A percentile compares a stretch with the other conserved stretches of the same genome.
These are phyloP conservation scores for Triticum urartu DNA, from an alignment of 176 grass and related monocot species.

Conservation along the genomic window DNA sequence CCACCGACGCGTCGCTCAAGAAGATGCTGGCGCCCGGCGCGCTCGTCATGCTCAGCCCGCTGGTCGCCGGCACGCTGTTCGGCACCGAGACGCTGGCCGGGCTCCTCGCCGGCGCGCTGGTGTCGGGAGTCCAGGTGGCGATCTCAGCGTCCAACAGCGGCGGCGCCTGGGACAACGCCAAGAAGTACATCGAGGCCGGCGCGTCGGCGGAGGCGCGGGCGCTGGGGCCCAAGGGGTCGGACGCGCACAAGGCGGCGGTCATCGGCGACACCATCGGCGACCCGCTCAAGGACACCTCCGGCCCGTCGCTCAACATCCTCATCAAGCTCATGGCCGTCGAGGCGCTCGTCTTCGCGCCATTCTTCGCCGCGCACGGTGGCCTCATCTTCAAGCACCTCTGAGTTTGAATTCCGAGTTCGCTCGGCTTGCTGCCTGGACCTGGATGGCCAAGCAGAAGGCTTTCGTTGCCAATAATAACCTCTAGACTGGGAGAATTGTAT, in stretches of 20 bases:
- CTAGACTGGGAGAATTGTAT: background rate
- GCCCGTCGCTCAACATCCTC: constrained; percentile 85
- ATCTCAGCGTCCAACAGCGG: constrained; percentile 93
- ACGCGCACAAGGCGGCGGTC: constrained; percentile 85
- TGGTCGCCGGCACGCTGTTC: constrained; percentile 67
- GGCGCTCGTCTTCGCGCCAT: constrained; percentile 84
- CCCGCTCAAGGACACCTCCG: constrained; percentile 92
- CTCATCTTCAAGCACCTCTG: constrained; percentile 50
- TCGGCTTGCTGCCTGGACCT: background rate
- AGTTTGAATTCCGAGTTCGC: background rate
- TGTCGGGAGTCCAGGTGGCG: constrained; percentile 89
- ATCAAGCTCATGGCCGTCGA: constrained; percentile 96
- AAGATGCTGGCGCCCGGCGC: constrained; percentile 82
- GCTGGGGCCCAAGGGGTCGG: constrained; percentile 80
- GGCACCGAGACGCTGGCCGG: constrained; percentile 75
- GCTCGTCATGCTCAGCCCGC: constrained; percentile 68
- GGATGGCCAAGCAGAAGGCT: background rate
- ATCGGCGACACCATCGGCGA: constrained; percentile 85
- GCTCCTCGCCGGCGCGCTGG: constrained; percentile 70
- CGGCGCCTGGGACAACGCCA: constrained; percentile 94
- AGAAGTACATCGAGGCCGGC: constrained; percentile 96
- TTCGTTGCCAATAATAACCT: background rate
- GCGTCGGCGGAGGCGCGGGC: constrained; percentile 69
- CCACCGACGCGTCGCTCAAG: constrained; percentile 67
- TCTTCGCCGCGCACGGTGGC: constrained; percentile 80